Percentiles rank a stretch among this genome's conserved stretches.
Conservation (phyloP, 495 filamentous ascomycete genomes). For the Aspergillus cristatus region DNA sequence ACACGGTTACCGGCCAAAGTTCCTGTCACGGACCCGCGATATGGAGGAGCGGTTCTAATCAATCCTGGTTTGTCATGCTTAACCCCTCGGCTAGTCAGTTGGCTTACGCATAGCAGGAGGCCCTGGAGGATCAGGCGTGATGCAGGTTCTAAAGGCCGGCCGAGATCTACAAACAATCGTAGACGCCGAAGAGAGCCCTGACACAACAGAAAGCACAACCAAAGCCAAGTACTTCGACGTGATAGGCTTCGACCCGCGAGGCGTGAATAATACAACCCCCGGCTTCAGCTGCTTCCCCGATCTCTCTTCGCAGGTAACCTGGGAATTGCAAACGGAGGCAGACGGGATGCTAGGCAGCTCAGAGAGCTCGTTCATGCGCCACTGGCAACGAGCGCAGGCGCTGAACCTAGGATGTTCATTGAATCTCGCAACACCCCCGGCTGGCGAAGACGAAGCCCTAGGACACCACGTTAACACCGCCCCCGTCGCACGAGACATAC, state of each 20-base stretch:
- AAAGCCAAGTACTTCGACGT: conserved; percentile 42
- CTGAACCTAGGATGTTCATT: conserved; percentile 29
- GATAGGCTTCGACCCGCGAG: conserved; percentile 48
- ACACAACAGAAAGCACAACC: not conserved
- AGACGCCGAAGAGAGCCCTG: conserved; percentile 26
- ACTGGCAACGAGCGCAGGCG: conserved; percentile 39
- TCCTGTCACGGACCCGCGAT: conserved; percentile 32
- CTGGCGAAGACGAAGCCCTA: conserved; percentile 23
- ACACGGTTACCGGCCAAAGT: conserved; percentile 41
- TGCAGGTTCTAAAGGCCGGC: conserved; percentile 26
- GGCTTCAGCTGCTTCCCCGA: conserved; percentile 40
- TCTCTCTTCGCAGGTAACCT: conserved; percentile 25
- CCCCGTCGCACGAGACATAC: conserved; percentile 40
- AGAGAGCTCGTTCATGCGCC: conserved; percentile 27
- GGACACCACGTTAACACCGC: conserved; percentile 39
- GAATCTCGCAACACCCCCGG: conserved; percentile 14
- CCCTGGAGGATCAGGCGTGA: conserved; percentile 41
- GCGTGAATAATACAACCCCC: conserved; percentile 42
- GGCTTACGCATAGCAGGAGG: conserved; percentile 30
- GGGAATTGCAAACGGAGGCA: conserved; percentile 30
- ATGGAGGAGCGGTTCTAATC: conserved; percentile 36
- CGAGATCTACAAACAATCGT: conserved; percentile 32
- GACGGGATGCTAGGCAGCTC: conserved; percentile 36
- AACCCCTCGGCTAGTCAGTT: conserved; percentile 2
- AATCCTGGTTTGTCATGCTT: conserved; percentile 34